These are phyloP conservation scores for Dunaliella primolecta DNA, from an alignment of 139 green algal genomes.

Conservation along the genomic window DNA sequence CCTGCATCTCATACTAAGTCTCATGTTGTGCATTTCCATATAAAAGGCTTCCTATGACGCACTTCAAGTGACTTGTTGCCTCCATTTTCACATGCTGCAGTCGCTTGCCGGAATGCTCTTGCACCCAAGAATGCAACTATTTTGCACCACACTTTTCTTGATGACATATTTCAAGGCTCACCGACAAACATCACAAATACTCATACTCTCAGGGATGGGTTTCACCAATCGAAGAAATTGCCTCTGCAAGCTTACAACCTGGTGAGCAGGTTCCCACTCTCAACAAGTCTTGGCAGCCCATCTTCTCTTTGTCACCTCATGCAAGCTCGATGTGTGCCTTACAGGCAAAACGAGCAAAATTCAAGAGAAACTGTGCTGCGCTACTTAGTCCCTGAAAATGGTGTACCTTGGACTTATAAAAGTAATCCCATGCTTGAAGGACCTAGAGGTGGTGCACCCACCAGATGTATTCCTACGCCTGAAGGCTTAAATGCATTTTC, in stretches of 20 bases:
- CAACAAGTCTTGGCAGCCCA: not conserved
- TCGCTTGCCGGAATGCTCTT: too few relatives aligned
- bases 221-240: not conserved
- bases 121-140: too few relatives aligned
- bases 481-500: not conserved
- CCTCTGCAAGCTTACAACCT: not conserved
- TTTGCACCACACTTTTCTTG: not conserved
- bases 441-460: too few relatives aligned
- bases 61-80: not conserved
- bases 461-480: not conserved
- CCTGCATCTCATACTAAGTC: not conserved
- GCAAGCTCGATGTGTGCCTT: not conserved
- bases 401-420: too few relatives aligned
- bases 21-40: not conserved
- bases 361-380: not conserved
- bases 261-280: too few relatives aligned
- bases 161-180: not conserved
- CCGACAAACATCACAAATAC: not conserved
- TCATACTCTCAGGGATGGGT: not conserved
- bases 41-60: not conserved
- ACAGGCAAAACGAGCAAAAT: not conserved
- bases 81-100: too few relatives aligned
- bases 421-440: too few relatives aligned
- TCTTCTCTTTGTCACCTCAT: not conserved
- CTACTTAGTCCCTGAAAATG: not conserved